phyloP scores from a whole-genome alignment of 306 rosid genomes.

The Delonix regia region DNA sequence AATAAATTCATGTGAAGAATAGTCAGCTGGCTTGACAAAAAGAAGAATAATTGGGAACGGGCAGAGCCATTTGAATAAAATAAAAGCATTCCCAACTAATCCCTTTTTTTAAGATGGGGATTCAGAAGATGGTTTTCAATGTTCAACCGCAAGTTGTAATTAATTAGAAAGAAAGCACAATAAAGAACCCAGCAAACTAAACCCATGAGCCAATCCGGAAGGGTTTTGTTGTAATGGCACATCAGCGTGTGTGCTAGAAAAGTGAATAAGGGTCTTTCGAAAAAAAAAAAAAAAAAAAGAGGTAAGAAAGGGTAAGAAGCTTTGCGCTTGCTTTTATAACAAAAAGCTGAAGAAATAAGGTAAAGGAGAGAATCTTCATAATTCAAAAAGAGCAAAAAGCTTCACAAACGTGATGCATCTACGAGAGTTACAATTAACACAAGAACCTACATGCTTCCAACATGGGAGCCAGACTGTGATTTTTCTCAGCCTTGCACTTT shows the following conservation, averaged over 20 bases:
- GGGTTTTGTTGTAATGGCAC: background rate
- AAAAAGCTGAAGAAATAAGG: constrained; percentile 11
- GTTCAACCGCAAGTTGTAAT: background rate
- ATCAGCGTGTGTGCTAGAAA: constrained; percentile 14
- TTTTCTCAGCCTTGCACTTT: constrained; percentile 24
- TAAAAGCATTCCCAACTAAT: background rate
- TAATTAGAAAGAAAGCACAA: background rate
- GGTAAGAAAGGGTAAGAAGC: constrained; percentile 33
- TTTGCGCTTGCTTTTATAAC: constrained; percentile 33
- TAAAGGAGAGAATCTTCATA: constrained; percentile 27
- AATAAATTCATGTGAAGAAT: background rate
- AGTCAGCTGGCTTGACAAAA: background rate
- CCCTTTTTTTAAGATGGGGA: background rate
- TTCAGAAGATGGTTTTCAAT: background rate
- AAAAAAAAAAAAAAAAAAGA: too few relatives aligned
- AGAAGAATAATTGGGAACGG: background rate
- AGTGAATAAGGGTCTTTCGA: too few relatives aligned
- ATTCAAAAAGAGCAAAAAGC: constrained; percentile 31
- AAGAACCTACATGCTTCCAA: constrained; percentile 44
- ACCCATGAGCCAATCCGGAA: background rate
- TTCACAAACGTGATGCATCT: constrained; percentile 31
- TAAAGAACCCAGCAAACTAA: background rate
- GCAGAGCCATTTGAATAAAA: background rate
- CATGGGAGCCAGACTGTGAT: constrained; percentile 35
- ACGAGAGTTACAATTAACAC: constrained; percentile 32